Evolutionary conservation across 176 grass and related monocot species (phyloP).

Genomic region (Hordeum marinum): DNA sequence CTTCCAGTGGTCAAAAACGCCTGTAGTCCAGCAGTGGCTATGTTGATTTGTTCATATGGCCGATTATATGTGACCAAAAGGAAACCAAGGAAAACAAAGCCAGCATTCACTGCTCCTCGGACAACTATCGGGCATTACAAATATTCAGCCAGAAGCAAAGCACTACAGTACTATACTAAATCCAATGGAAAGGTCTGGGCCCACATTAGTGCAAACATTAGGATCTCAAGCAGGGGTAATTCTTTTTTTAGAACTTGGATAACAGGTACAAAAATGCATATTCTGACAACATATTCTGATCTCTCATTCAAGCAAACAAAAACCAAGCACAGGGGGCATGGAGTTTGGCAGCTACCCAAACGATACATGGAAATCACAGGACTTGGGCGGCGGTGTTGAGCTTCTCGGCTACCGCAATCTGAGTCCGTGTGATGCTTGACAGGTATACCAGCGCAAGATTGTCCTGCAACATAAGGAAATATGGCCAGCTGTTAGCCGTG

Average conservation of each 20-base stretch:
- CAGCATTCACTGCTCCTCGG: no score
- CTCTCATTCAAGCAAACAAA: conserved; percentile 7
- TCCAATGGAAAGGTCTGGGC: not conserved
- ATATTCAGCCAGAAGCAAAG: not conserved
- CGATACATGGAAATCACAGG: conserved; percentile 37
- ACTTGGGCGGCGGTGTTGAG: conserved; percentile 88
- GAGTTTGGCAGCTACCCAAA: not conserved
- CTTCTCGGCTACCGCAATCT: conserved; percentile 85
- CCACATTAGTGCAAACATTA: not conserved
- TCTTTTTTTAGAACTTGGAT: conserved; percentile 1
- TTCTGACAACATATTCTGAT: not conserved
- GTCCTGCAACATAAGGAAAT: conserved; percentile 43
- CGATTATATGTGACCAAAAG: not conserved
- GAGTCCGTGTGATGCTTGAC: conserved; percentile 83
- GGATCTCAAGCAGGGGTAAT: not conserved
- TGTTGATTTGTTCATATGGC: no score
- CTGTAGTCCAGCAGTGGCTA: no score
- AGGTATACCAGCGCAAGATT: conserved; percentile 84
- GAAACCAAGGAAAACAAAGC: not conserved
- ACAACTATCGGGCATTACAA: conserved; percentile 6
- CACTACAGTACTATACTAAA: not conserved
- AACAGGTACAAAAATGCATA: conserved; percentile 36
- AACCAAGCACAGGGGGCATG: conserved; percentile 21
- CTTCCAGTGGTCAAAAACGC: no score
- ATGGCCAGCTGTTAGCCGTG: not conserved